These are phyloP conservation scores for Quercus variabilis DNA, from an alignment of 306 rosid species.

Conservation along the genomic window DNA sequence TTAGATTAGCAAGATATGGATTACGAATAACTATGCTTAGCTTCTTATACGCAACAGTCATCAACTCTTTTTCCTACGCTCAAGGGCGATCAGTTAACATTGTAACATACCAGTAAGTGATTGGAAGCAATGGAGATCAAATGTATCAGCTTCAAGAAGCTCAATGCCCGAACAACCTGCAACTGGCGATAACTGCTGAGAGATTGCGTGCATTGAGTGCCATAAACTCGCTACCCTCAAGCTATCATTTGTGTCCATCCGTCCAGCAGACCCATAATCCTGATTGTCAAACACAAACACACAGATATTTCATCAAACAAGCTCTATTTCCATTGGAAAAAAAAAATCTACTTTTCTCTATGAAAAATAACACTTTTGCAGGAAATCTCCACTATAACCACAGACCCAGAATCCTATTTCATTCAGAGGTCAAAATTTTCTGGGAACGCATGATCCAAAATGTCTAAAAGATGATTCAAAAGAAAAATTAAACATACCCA, in stretches of 20 bases:
- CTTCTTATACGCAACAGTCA: not conserved
- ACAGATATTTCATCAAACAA: not conserved
- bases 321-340: not conserved
- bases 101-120: conserved; percentile 61
- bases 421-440: too few relatives aligned
- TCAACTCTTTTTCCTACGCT: not conserved
- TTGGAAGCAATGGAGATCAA: conserved; percentile 95
- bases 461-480: not conserved
- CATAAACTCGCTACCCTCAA: conserved; percentile 93
- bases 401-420: not conserved
- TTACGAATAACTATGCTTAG: not conserved
- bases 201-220: conserved; percentile 98
- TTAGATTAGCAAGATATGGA: not conserved
- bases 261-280: conserved; percentile 83
- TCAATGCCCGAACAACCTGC: conserved; percentile 78
- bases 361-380: not conserved
- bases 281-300: conserved; percentile 12
- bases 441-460: not conserved
- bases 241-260: conserved; percentile 96
- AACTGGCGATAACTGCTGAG: conserved; percentile 84
- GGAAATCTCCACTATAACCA: not conserved
- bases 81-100: not conserved
- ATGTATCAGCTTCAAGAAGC: conserved; percentile 88
- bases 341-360: not conserved
- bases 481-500: not conserved